Evolutionary conservation across 768 basidiomycete species (phyloP), one percentile per base, ranked within the genome.

Genomic region (Kwoniella bestiolae): DNA sequence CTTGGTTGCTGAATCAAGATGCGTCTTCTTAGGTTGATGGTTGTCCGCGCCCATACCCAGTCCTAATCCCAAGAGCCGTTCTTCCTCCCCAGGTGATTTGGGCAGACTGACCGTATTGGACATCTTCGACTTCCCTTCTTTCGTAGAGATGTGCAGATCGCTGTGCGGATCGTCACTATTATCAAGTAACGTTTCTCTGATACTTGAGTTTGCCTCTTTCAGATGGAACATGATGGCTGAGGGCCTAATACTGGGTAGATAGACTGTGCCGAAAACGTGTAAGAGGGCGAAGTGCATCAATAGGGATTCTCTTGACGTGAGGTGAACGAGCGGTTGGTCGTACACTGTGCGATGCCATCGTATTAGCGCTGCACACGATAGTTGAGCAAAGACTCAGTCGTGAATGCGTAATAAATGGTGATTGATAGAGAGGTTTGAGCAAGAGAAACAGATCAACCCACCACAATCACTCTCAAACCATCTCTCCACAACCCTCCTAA

Each of bases 381-480:
- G n/a, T n/a, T n/a, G n/a, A n/a, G n/a, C n/a, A n/a, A n/a, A n/a
- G n/a, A n/a, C n/a, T n/a, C n/a, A n/a, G n/a, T n/a, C n/a, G n/a
- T n/a, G n/a, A n/a, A n/a, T n/a, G n/a, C n/a, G n/a, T n/a, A n/a
- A n/a, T n/a, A n/a, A n/a, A n/a, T n/a, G n/a, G n/a, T n/a, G n/a
- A n/a, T n/a, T n/a, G n/a, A n/a, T n/a, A n/a, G n/a, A n/a, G n/a
- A n/a, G n/a, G n/a, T n/a, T n/a, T n/a, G n/a, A n/a, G n/a, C n/a
- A n/a, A n/a, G n/a, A n/a, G n/a, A n/a, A n/a, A n/a, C n/a, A n/a
- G n/a, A n/a, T n/a, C n/a, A 6, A 72, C 74, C 56, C 55, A 77
- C 75, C 46, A 53, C 68, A 70, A 65, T 77, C 75, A 3, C 63
- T 63, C 56, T 77, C 75, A 53, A 77, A 74, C 69, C 69, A 77